Percentiles rank a stretch among this genome's conserved stretches.
These are phyloP conservation scores for Kwoniella sp. DNA, from an alignment of 768 basidiomycete genomes.

Conservation along the genomic window DNA sequence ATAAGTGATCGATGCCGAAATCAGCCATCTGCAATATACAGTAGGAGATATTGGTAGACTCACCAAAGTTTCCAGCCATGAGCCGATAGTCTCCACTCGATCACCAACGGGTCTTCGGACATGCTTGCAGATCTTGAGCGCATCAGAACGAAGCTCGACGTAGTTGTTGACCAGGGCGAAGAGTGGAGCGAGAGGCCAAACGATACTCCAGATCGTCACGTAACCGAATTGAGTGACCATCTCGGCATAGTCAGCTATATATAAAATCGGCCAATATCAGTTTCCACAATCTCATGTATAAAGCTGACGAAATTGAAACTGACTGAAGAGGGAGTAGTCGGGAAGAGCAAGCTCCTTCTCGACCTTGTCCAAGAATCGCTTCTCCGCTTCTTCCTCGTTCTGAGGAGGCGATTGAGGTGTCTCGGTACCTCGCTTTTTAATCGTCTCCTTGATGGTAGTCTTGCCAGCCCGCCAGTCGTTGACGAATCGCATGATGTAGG, in stretches of 20 bases:
- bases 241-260: slow-evolving; percentile 78
- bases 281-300: not conserved
- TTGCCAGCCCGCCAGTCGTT: slow-evolving; percentile 48
- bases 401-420: slow-evolving; percentile 10
- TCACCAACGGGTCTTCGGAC: slow-evolving; percentile 77
- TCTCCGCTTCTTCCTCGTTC: slow-evolving; percentile 63
- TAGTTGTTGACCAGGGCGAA: slow-evolving; percentile 89
- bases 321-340: slow-evolving; percentile 73
- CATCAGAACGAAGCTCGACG: slow-evolving; percentile 86
- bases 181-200: slow-evolving; percentile 87
- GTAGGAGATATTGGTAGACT: too few relatives aligned
- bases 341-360: slow-evolving; percentile 76
- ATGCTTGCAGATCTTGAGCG: slow-evolving; percentile 89
- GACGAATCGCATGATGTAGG: slow-evolving; percentile 70
- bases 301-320: slow-evolving; percentile 21
- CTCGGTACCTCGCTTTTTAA: slow-evolving; percentile 18
- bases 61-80: slow-evolving; percentile 86
- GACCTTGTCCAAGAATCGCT: slow-evolving; percentile 76
- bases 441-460: slow-evolving; percentile 44
- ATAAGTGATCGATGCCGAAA: not conserved
- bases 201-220: slow-evolving; percentile 85
- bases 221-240: slow-evolving; percentile 93
- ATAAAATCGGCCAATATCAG: not conserved
- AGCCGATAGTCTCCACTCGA: slow-evolving; percentile 89
- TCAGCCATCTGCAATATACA: too few relatives aligned